Base-by-base conservation (phyloP, 108 stramenopile species). In the Skeletonema menzelii region DNA sequence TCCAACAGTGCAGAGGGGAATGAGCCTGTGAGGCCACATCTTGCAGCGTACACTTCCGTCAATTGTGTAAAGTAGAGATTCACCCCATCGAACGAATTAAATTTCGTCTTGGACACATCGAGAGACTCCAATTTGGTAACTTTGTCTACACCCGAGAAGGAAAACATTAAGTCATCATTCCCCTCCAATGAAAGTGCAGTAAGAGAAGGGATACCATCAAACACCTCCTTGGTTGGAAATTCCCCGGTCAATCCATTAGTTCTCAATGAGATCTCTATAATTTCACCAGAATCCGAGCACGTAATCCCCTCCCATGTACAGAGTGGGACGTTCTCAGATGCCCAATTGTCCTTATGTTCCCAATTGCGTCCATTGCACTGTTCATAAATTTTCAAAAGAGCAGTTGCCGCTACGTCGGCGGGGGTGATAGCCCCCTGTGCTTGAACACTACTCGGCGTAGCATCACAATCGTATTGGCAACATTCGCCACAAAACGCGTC, bases 1-100 rank as follows among this genome's bases (percentile, higher is more conserved):
- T 73, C 67, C 28, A 81, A 87, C 10, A 91, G 15, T 28, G 85
- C 86, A 26, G 80, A 65, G 4, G 87, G 87, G 63, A 91, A 71
- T 14, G 26, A 31, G 2, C 69, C 75, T 3, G 10, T 63, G n/a
- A 76, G 28, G 17, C 26, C 32, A 67, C 56, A 63, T 26, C 40
- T 35, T 26, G 61, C 62, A 0, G 70, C 69, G 32, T 76, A 57
- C 26, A 76, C 40, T 27, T 71, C 75, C 10, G 31, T 20, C 35
- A 76, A 37, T 26, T 40, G 56, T 0, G 42, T 44, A 35, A 71
- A 37, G 2, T 53, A 22, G 38, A 30, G 17, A 19, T 63, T 63
- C 6, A 76, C 55, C 30, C 69, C 75, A 40, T 63, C 40, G 40
- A 78, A 27, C 19, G 72, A 73, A 34, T 59, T 0, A 11, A 59